Evolutionary conservation across 1,284 basidiomycete species (phyloP), one percentile per base, ranked within the genome.

Genomic region (Volvariella volvacea): DNA sequence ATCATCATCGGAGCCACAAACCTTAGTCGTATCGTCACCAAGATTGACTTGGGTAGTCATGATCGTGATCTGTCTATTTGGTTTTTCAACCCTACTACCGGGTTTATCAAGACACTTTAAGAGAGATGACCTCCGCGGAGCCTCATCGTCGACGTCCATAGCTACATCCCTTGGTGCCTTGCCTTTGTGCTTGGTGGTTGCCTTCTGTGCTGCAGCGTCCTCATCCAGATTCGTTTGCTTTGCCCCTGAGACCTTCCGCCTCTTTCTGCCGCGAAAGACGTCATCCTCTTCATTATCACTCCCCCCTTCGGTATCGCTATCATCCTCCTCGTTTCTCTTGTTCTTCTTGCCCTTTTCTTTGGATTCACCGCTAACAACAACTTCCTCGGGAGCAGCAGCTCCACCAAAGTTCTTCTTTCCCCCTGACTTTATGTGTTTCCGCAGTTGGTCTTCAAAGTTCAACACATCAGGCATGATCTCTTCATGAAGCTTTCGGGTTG

Each of bases 381-480:
- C 19, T 8, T 31, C 31, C 4, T 31, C 20, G 12, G 31, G 45
- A n/a, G 31, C 31, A 2, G 33, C 41, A 30, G 40, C 45, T 16
- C 39, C 41, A 10, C 40, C 40, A 9, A 46, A 31, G 22, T 40
- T 46, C 12, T 37, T 39, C 21, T 39, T 32, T 22, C 44, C 44
- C 8, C 34, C 34, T 8, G 34, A 36, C 34, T 36, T 36, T 4
- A 36, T 36, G 19, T 36, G 34, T 28, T 56, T 63, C 52, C 74
- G 76, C 63, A 74, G 69, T 62, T 89, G 78, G 54, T 75, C 75
- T 60, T 88, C 76, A 52, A 73, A 91, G 47, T 66, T 73, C 38
- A 79, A 53, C 8, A 88, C 68, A 53, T 92, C 89, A 0, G 86
- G 83, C 79, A 90, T 89, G 48, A 88, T 66, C 50, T 73, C 74